These are phyloP conservation scores for Apophysomyces trapeziformis DNA, from an alignment of 371 early-diverging fungal species.

Conservation along the genomic window DNA sequence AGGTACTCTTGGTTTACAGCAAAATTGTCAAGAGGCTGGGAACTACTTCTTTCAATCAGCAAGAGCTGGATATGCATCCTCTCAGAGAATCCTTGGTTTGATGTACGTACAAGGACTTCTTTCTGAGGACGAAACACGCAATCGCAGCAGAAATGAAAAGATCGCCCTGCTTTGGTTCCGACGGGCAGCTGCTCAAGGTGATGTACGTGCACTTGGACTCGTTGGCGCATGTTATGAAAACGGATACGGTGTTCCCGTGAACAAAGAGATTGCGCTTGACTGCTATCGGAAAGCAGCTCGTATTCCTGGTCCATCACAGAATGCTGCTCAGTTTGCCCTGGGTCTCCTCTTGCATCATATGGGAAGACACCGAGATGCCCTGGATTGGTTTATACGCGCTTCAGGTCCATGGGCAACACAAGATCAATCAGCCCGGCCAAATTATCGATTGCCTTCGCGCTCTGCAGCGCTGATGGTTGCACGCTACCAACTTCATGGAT, in stretches of 20 bases:
- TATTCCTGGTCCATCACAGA: conserved; percentile 41
- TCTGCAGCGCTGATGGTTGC: conserved; percentile 36
- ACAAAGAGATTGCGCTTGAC: conserved; percentile 50
- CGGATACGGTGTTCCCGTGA: conserved; percentile 68
- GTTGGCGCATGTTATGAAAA: conserved; percentile 76
- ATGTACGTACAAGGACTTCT: conserved; percentile 36
- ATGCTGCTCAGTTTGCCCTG: conserved; percentile 50
- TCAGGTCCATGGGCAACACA: neutral
- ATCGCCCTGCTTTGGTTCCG: conserved; percentile 70
- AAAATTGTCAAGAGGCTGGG: conserved; percentile 41
- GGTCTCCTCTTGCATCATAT: conserved; percentile 40
- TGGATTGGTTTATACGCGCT: conserved; percentile 48
- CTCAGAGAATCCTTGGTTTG: conserved; percentile 50
- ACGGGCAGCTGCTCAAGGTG: conserved; percentile 66
- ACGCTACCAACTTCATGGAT: conserved; percentile 36
- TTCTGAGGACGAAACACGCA: conserved; percentile 24
- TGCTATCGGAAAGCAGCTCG: conserved; percentile 76
- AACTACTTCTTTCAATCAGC: conserved; percentile 40
- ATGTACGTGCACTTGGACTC: conserved; percentile 69
- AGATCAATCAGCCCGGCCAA: neutral
- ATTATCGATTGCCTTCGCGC: neutral
- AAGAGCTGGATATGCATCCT: conserved; percentile 41
- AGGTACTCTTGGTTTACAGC: conserved; percentile 33
- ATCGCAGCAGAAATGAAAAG: conserved; percentile 36
- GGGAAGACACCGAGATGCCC: conserved; percentile 44